Evolutionary conservation across 345 rosid species (phyloP).

Genomic region (Dovyalis caffra): DNA sequence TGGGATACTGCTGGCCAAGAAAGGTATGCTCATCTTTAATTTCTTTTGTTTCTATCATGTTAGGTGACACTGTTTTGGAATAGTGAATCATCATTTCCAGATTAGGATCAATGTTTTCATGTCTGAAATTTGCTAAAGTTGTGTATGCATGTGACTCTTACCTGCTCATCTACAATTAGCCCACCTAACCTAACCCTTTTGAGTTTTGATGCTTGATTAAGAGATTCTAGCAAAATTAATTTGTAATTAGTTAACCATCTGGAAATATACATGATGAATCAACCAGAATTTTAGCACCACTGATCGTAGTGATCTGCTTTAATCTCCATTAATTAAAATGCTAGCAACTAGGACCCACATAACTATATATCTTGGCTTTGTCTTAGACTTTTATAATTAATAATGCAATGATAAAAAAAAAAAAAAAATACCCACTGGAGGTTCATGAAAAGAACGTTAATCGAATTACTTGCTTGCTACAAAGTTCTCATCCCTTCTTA

Average conservation of each 20-base stretch:
- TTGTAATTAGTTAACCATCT: too few relatives aligned
- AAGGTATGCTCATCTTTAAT: constrained; percentile 40
- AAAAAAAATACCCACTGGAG: not conserved
- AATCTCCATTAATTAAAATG: not conserved
- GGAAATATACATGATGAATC: too few relatives aligned
- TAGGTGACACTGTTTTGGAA: not conserved
- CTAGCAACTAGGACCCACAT: not conserved
- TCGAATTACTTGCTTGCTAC: not conserved
- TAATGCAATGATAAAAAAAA: not conserved
- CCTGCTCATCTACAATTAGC: not conserved
- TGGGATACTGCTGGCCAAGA: constrained; percentile 98
- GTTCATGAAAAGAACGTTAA: not conserved
- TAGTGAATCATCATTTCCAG: too few relatives aligned
- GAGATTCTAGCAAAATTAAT: too few relatives aligned
- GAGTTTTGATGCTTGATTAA: too few relatives aligned
- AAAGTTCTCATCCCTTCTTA: not conserved
- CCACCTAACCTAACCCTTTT: not conserved
- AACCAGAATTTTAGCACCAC: not conserved
- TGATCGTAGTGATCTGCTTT: not conserved
- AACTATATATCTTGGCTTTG: not conserved
- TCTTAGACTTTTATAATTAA: not conserved
- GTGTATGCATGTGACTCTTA: not conserved
- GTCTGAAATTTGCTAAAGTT: not conserved
- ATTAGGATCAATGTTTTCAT: not conserved
- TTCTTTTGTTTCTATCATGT: not conserved